Percentiles rank a stretch among this genome's conserved stretches.
These are phyloP conservation scores for Steccherinum ochraceum DNA, from an alignment of 768 basidiomycete genomes.

Conservation along the genomic window DNA sequence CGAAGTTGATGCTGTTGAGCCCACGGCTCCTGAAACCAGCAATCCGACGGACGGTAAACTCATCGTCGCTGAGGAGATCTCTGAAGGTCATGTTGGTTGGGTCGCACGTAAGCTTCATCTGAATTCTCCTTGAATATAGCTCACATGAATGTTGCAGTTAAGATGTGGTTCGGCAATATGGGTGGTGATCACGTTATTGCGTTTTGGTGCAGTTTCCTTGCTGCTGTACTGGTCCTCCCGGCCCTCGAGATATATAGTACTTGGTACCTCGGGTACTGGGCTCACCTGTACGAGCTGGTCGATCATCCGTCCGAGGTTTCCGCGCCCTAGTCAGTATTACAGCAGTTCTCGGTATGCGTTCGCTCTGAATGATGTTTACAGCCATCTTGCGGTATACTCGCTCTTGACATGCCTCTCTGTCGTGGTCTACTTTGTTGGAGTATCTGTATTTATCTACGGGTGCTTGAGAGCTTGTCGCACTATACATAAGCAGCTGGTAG, in stretches of 20 bases:
- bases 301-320: slow-evolving; percentile 22
- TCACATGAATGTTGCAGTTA: slow-evolving; percentile 20
- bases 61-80: slow-evolving; percentile 60
- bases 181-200: slow-evolving; percentile 17
- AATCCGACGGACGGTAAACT: slow-evolving; percentile 39
- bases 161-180: slow-evolving; percentile 19
- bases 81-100: slow-evolving; percentile 52
- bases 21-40: background rate
- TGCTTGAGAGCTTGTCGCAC: slow-evolving; percentile 7
- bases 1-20: background rate
- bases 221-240: no score
- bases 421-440: background rate
- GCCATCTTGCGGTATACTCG: slow-evolving; percentile 25
- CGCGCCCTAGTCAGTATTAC: slow-evolving; percentile 22
- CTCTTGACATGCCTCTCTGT: slow-evolving; percentile 12
- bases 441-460: slow-evolving; percentile 2
- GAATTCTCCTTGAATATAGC: background rate
- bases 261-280: slow-evolving; percentile 32
- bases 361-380: slow-evolving; percentile 1
- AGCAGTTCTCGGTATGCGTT: background rate
- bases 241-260: slow-evolving; percentile 17
- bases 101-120: slow-evolving; percentile 25
- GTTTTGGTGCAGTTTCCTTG: slow-evolving; percentile 21
- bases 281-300: slow-evolving; percentile 26
- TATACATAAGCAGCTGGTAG: slow-evolving; percentile 5